Evolutionary conservation across 768 basidiomycete genomes (phyloP), one percentile per base, ranked within the genome.

Genomic region (Pisolithus orientalis): DNA sequence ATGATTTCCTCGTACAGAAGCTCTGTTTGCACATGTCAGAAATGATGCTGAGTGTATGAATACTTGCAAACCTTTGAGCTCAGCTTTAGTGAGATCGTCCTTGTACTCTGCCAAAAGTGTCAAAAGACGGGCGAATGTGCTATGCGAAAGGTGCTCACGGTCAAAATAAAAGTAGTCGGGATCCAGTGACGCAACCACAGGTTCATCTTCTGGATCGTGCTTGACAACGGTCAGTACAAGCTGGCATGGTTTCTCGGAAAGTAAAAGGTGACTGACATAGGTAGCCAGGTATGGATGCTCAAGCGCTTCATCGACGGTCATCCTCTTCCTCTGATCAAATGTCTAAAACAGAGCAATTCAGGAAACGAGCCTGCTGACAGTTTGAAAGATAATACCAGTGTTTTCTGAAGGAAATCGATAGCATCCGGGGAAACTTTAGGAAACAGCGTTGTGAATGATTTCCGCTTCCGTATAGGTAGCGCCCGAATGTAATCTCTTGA

Each of bases 131-230:
- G 25, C 13, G 13, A 37, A 11, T 6, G 47, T 47, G 27, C 38
- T 39, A 27, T 37, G 40, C 44, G 45, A 32, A 39, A 38, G 39
- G 8, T 21, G 69, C 84, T 67, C 63, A 87, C 83, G 73, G 66
- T 96, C 93, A 62, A 94, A 95, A 59, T 92, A 87, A 68, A 96
- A 96, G 70, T 94, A 96, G 43, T 80, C 78, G 0, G 90, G 82
- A 62, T 84, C 85, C 43, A 96, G 78, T 9, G 89, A 84, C 39
- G 80, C 75, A n/a, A 87, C 85, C 28, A 74, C 73, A 2, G 94
- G 94, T 63, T 96, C 94, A 63, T 96, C 94, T 50, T 90, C 86
- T 2, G 92, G 84, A 64, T 93, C 91, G 59, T 92, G 89, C 83
- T 87, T 32, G 17, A 27, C 54, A 51, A 54, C 24, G 46, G 53